Conservation (phyloP, 352 stramenopile species). For the Blastocystis sp. region DNA sequence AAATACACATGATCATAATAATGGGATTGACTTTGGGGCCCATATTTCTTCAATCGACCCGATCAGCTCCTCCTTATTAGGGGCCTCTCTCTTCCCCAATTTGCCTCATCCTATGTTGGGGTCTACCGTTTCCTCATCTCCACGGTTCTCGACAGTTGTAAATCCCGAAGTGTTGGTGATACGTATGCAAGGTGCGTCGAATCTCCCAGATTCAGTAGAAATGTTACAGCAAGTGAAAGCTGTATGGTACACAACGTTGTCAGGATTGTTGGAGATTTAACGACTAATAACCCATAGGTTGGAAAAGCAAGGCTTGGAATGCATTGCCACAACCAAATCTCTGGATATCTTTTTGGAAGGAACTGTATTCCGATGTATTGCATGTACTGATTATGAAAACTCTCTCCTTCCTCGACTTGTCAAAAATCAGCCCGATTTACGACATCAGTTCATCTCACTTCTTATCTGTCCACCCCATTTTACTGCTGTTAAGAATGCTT, state of each 20-base stretch:
- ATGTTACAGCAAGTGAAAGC: conserved; percentile 13
- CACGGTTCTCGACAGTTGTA: background rate
- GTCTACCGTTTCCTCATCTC: background rate
- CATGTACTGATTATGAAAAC: background rate
- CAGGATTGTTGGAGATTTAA: background rate
- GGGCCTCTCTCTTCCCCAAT: background rate
- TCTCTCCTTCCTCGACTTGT: background rate
- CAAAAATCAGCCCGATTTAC: background rate
- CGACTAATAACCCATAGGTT: background rate
- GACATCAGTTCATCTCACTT: background rate
- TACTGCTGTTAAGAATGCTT: background rate
- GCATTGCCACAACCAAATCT: background rate
- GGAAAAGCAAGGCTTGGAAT: conserved; percentile 2
- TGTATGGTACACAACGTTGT: background rate
- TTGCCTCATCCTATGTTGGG: background rate
- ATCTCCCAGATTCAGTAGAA: background rate
- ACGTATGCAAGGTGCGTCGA: background rate
- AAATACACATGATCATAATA: background rate
- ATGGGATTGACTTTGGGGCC: conserved; percentile 6
- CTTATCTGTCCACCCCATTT: background rate
- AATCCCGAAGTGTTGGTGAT: background rate
- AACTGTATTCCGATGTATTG: background rate
- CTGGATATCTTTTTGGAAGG: background rate
- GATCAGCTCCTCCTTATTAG: background rate
- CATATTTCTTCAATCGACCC: background rate